These are phyloP conservation scores for Alisma plantagoaquatica DNA, from an alignment of 106 monocot genomes.

Conservation along the genomic window DNA sequence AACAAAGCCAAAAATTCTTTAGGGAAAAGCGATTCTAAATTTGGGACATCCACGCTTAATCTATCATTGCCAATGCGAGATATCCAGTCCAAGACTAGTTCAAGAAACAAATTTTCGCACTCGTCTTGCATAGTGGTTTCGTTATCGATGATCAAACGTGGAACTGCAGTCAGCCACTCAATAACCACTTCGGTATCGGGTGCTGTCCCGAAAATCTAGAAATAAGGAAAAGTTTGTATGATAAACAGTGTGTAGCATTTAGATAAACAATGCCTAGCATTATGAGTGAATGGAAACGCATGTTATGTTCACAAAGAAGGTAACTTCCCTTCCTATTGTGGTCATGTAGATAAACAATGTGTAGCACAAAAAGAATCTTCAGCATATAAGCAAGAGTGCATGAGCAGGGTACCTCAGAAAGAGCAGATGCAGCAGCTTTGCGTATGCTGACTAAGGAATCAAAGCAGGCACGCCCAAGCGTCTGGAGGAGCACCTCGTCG, in stretches of 20 bases:
- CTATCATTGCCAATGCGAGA: conserved; percentile 26
- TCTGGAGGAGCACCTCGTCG: conserved; percentile 50
- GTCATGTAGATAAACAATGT: not conserved
- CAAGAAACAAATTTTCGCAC: conserved; percentile 91
- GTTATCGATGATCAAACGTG: conserved; percentile 70
- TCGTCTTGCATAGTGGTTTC: conserved; percentile 93
- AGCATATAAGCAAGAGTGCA: not conserved
- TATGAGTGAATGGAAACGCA: not conserved
- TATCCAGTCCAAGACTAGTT: conserved; percentile 73
- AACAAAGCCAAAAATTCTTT: conserved; percentile 43
- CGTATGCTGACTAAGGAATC: conserved; percentile 91
- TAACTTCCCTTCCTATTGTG: too few relatives aligned
- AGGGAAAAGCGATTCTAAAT: conserved; percentile 43
- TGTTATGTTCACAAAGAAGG: not conserved
- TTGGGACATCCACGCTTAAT: conserved; percentile 8
- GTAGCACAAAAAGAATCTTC: not conserved
- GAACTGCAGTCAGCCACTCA: conserved; percentile 88
- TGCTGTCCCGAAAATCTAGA: conserved; percentile 63
- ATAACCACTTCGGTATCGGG: conserved; percentile 43
- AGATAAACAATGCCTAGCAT: not conserved
- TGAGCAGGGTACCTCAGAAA: conserved; percentile 60
- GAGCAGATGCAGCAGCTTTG: conserved; percentile 68
- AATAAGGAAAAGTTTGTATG: conserved; percentile 1
- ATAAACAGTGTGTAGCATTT: too few relatives aligned
- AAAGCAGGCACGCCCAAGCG: conserved; percentile 62